Evolutionary conservation across 192 early-diverging fungal genomes (phyloP).

Genomic region (Backusella morwellensis): DNA sequence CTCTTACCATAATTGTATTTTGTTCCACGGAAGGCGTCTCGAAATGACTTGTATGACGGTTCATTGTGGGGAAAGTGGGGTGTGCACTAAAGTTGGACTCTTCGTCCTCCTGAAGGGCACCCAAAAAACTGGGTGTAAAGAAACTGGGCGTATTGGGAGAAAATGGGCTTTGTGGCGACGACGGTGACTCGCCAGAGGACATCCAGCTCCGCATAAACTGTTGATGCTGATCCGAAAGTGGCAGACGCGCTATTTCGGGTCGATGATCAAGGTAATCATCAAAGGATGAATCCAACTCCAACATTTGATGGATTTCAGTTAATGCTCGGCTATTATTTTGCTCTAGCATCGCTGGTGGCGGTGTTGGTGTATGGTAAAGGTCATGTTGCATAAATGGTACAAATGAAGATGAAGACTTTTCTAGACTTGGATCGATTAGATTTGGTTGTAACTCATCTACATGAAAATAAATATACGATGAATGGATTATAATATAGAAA

Average conservation of each 20-base stretch:
- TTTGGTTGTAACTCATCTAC: neutral
- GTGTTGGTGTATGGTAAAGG: neutral
- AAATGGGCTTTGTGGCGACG: neutral
- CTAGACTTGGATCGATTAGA: neutral
- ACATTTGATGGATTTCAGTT: conserved; percentile 12
- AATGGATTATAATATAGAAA: neutral
- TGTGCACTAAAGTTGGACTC: neutral
- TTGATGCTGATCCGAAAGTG: neutral
- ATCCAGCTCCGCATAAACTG: conserved; percentile 21
- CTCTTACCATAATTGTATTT: conserved; percentile 11
- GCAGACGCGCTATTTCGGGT: neutral
- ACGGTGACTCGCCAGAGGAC: conserved; percentile 17
- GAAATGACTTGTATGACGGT: neutral
- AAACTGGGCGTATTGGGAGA: conserved; percentile 65
- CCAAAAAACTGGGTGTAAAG: conserved; percentile 70
- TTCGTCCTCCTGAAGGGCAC: conserved; percentile 50
- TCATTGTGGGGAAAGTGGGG: neutral
- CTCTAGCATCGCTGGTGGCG: neutral
- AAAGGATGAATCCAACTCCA: neutral
- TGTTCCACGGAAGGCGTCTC: conserved; percentile 4
- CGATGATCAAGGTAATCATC: neutral
- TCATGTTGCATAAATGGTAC: neutral
- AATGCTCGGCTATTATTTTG: neutral
- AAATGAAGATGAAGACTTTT: neutral
- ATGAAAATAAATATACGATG: neutral